These are phyloP conservation scores for Vigna angularis DNA, from an alignment of 306 rosid genomes.

Conservation along the genomic window DNA sequence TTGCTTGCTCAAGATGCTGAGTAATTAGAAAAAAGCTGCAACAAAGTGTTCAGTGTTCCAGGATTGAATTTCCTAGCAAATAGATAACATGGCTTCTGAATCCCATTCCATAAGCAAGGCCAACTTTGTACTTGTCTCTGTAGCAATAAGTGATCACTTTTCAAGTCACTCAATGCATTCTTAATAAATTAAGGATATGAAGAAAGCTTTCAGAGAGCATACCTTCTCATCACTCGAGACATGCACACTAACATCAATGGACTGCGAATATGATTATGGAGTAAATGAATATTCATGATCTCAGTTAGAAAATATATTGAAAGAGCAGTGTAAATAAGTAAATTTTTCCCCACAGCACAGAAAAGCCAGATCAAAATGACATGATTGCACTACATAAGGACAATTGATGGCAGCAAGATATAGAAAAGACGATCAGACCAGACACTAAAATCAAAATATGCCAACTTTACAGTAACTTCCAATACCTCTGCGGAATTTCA, in stretches of 20 bases:
- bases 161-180: background rate
- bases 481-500: background rate
- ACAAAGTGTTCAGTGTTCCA: conserved; percentile 61
- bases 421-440: background rate
- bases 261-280: conserved; percentile 62
- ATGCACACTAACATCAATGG: conserved; percentile 87
- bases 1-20: conserved; percentile 63
- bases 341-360: background rate
- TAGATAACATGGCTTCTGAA: conserved; percentile 87
- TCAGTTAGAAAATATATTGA: conserved; percentile 8
- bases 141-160: conserved; percentile 19
- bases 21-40: conserved; percentile 76
- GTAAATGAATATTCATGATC: conserved; percentile 35
- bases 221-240: conserved; percentile 89
- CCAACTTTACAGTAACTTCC: conserved; percentile 11
- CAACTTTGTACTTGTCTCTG: conserved; percentile 89
- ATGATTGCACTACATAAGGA: background rate
- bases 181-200: conserved; percentile 21
- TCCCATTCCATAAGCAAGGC: conserved; percentile 97
- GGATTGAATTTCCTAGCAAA: conserved; percentile 96
- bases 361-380: background rate
- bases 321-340: background rate
- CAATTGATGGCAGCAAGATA: background rate
- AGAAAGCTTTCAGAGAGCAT: conserved; percentile 34
- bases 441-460: conserved; percentile 5